These are phyloP conservation scores for Friedmanniomyces simplex DNA, from an alignment of 495 filamentous ascomycete species.

Conservation along the genomic window DNA sequence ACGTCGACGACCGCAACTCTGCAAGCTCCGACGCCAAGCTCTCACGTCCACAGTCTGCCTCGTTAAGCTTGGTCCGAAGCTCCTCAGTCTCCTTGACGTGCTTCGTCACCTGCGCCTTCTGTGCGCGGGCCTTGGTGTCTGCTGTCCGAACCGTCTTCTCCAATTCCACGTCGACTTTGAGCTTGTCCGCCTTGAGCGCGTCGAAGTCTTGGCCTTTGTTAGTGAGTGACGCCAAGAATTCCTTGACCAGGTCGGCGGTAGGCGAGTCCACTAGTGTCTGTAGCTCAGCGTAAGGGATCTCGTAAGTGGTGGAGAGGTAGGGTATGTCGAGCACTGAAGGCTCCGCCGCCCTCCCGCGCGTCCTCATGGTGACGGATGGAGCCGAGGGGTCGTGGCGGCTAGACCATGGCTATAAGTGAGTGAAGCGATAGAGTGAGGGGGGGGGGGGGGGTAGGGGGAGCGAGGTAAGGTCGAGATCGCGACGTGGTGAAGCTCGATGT, in stretches of 20 bases:
- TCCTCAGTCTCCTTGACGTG: slow-evolving; percentile 52
- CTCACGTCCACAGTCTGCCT: slow-evolving; percentile 50
- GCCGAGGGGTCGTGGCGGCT: not conserved
- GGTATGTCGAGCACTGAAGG: slow-evolving; percentile 53
- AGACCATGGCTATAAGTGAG: too few relatives aligned
- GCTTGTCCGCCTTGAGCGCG: slow-evolving; percentile 66
- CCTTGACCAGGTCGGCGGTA: slow-evolving; percentile 63
- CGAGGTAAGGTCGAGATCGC: too few relatives aligned
- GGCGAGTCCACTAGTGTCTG: slow-evolving; percentile 56
- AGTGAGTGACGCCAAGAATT: slow-evolving; percentile 54
- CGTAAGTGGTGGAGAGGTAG: slow-evolving; percentile 65
- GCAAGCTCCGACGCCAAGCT: slow-evolving; percentile 73
- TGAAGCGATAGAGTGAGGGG: too few relatives aligned
- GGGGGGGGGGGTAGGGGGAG: not conserved
- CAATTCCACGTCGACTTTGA: slow-evolving; percentile 80
- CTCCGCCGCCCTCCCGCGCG: slow-evolving; percentile 13
- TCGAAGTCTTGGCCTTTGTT: slow-evolving; percentile 72
- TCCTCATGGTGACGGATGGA: slow-evolving; percentile 3
- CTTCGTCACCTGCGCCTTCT: slow-evolving; percentile 73
- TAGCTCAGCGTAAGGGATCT: slow-evolving; percentile 58
- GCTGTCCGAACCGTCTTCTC: slow-evolving; percentile 73
- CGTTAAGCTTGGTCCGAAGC: slow-evolving; percentile 62
- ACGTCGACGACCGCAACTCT: slow-evolving; percentile 62
- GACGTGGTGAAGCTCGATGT: too few relatives aligned
- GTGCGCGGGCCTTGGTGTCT: slow-evolving; percentile 67